phyloP scores from a whole-genome alignment of 306 rosid species.

The Lathyrus aphaca region DNA sequence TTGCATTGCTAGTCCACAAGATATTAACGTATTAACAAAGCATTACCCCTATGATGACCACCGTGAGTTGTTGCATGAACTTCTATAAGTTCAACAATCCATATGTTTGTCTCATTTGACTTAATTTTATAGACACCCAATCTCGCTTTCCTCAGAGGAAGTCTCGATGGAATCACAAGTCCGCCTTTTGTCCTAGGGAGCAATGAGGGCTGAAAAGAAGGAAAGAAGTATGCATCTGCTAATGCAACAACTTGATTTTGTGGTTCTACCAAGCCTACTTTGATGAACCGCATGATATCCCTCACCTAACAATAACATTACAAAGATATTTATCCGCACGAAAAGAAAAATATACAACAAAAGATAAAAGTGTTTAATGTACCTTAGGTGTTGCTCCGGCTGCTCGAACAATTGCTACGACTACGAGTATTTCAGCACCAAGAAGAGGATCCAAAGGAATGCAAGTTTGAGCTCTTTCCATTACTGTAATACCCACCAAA shows the following conservation, averaged over 20 bases:
- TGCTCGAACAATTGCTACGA: slow-evolving; percentile 78
- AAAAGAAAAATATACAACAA: slow-evolving; percentile 7
- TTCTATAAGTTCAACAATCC: too few relatives aligned
- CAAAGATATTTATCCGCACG: slow-evolving; percentile 28
- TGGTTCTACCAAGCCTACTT: slow-evolving; percentile 75
- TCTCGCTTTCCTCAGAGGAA: too few relatives aligned
- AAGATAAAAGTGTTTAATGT: slow-evolving; percentile 18
- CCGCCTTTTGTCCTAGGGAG: slow-evolving; percentile 78
- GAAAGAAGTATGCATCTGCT: slow-evolving; percentile 90
- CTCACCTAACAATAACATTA: too few relatives aligned
- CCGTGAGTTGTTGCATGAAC: slow-evolving; percentile 82
- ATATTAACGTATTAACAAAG: too few relatives aligned
- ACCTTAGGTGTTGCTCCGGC: slow-evolving; percentile 90
- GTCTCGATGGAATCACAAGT: too few relatives aligned
- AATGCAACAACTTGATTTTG: slow-evolving; percentile 74
- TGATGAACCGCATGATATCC: slow-evolving; percentile 79
- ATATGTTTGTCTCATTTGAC: too few relatives aligned
- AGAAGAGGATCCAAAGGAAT: slow-evolving; percentile 83
- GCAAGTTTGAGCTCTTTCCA: slow-evolving; percentile 70
- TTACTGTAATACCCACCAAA: slow-evolving; percentile 66
- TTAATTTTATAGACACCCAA: too few relatives aligned
- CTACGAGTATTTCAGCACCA: slow-evolving; percentile 87
- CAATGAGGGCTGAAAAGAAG: slow-evolving; percentile 83
- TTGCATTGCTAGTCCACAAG: too few relatives aligned
- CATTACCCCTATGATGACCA: slow-evolving; percentile 90